These are phyloP conservation scores for Penicillium digitatum DNA, from an alignment of 2,329 filamentous ascomycete species.

Conservation along the genomic window DNA sequence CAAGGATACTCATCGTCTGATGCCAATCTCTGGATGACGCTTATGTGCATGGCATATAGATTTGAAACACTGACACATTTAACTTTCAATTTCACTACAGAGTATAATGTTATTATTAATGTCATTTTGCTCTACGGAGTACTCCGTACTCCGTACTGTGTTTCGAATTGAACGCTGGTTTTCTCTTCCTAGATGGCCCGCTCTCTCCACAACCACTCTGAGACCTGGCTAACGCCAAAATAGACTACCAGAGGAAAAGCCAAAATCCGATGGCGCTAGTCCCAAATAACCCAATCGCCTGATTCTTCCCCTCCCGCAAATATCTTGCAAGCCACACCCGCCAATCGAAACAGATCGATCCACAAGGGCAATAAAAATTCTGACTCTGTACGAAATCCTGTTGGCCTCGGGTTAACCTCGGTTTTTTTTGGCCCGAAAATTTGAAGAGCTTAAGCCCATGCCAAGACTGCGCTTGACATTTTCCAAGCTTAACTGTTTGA, in stretches of 20 bases:
- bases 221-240: neutral
- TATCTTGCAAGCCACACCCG: constrained; percentile 16
- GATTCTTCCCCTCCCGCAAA: constrained; percentile 7
- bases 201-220: too few relatives aligned
- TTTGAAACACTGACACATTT: neutral
- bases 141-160: too few relatives aligned
- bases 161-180: neutral
- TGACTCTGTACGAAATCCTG: constrained; percentile 1
- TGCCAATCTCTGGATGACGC: neutral
- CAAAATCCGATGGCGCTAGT: neutral
- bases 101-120: neutral
- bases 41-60: neutral
- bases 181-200: neutral
- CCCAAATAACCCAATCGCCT: constrained; percentile 14
- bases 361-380: neutral
- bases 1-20: constrained; percentile 1
- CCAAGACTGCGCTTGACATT: constrained; percentile 9
- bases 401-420: neutral
- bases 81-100: neutral
- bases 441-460: neutral
- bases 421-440: neutral
- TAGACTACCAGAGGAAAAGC: neutral
- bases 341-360: neutral
- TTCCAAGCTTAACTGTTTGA: neutral
- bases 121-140: neutral